Percentiles rank a stretch among this genome's conserved stretches.
phyloP scores from a whole-genome alignment of 805 yeast species.

The Cyberlindnera subsufficiens region DNA sequence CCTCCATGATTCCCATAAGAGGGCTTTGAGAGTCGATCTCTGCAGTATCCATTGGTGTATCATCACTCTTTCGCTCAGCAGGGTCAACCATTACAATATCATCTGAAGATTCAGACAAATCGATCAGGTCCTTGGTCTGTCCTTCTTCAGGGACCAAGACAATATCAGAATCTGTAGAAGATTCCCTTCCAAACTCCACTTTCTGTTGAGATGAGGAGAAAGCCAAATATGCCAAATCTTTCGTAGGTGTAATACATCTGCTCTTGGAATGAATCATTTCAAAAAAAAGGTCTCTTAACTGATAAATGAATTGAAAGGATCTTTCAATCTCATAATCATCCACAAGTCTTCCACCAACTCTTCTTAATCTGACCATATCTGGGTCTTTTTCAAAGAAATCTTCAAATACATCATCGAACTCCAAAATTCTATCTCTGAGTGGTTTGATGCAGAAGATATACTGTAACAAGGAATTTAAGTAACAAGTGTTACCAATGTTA shows the following conservation, averaged over 20 bases:
- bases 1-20: neutral
- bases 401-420: constrained; percentile 39
- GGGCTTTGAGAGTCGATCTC: constrained; percentile 3
- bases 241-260: constrained; percentile 72
- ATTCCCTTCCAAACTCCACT: constrained; percentile 44
- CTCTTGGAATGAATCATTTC: constrained; percentile 59
- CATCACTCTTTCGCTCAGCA: neutral
- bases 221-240: constrained; percentile 83
- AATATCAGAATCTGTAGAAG: neutral
- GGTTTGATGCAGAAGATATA: constrained; percentile 86
- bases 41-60: neutral
- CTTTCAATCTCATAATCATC: constrained; percentile 74
- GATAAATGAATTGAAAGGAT: constrained; percentile 75
- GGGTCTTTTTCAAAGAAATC: constrained; percentile 9
- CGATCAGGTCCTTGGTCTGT: constrained; percentile 2
- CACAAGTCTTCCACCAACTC: constrained; percentile 84
- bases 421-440: constrained; percentile 57
- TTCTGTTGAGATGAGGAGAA: constrained; percentile 67
- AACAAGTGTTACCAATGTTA: constrained; percentile 95
- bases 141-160: constrained; percentile 1
- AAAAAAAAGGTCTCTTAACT: constrained; percentile 60
- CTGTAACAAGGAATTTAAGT: constrained; percentile 83
- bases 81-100: constrained; percentile 3
- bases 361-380: constrained; percentile 39
- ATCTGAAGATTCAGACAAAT: constrained; percentile 2